Conservation (phyloP, 164 flowering plant genomes). For the Santalum album region DNA sequence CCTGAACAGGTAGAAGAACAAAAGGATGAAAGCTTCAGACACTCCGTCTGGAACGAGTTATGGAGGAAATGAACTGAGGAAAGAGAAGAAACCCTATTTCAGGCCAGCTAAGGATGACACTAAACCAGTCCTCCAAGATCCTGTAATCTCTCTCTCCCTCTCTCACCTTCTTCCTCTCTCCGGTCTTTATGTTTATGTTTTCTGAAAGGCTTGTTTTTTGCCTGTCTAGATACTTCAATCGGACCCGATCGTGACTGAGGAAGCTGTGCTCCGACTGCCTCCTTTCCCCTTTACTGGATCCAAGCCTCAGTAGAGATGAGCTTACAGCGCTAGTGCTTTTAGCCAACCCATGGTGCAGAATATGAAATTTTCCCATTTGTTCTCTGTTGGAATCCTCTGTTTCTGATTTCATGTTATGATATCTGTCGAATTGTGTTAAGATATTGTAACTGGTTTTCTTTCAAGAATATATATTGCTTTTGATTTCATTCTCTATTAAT, state of each 20-base stretch:
- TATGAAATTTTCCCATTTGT: neutral
- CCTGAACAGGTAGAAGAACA: neutral
- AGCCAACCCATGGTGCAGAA: neutral
- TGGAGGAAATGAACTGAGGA: slow-evolving; percentile 16
- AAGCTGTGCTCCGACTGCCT: slow-evolving; percentile 62
- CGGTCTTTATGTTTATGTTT: neutral
- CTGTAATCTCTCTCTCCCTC: slow-evolving; percentile 27
- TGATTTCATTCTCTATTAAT: too few species aligned
- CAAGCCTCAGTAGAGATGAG: slow-evolving; percentile 6
- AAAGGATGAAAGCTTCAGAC: slow-evolving; percentile 25
- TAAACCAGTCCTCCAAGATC: slow-evolving; percentile 59
- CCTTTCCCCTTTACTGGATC: slow-evolving; percentile 19
- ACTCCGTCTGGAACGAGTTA: slow-evolving; percentile 1
- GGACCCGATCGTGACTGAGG: slow-evolving; percentile 74
- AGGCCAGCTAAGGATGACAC: slow-evolving; percentile 54
- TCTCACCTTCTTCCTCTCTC: slow-evolving; percentile 2
- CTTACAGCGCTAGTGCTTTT: neutral
- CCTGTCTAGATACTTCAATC: slow-evolving; percentile 48
- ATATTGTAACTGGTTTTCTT: too few species aligned
- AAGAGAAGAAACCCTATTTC: slow-evolving; percentile 34
- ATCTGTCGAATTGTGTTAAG: too few species aligned
- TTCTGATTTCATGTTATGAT: too few species aligned
- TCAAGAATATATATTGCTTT: too few species aligned
- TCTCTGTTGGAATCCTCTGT: too few species aligned
- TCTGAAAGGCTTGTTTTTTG: slow-evolving; percentile 2